These are phyloP conservation scores for Phyllosticta capitalensis DNA, from an alignment of 2,329 filamentous ascomycete species.

Conservation along the genomic window DNA sequence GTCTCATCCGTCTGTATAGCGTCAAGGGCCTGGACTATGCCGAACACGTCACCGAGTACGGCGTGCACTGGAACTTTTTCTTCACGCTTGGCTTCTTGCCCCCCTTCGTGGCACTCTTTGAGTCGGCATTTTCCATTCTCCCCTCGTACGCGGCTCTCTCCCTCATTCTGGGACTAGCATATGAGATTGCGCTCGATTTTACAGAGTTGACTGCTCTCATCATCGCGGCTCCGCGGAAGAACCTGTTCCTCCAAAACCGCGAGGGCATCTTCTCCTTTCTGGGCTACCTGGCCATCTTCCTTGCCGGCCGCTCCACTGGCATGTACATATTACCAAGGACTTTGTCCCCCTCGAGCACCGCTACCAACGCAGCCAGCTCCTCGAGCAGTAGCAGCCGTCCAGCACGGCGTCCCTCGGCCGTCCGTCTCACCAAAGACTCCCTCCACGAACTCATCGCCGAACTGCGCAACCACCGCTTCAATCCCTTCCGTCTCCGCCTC, in stretches of 20 bases:
- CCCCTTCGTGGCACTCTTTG: conserved; percentile 77
- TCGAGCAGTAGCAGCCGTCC: background rate
- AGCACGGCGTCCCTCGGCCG: background rate
- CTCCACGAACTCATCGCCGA: background rate
- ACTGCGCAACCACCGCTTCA: background rate
- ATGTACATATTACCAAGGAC: conserved; percentile 63
- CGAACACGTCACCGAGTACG: conserved; percentile 95
- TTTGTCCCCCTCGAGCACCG: background rate
- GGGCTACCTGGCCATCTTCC: conserved; percentile 90
- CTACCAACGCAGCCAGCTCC: background rate
- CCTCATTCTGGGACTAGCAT: conserved; percentile 56
- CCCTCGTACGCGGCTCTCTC: conserved; percentile 71
- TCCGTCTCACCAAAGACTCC: background rate
- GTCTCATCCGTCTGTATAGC: conserved; percentile 69
- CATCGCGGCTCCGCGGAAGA: conserved; percentile 66
- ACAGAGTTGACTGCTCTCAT: conserved; percentile 76
- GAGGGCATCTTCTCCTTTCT: conserved; percentile 94
- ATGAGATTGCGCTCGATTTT: conserved; percentile 60
- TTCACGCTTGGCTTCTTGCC: conserved; percentile 86
- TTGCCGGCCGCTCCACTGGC: conserved; percentile 77
- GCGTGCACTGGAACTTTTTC: conserved; percentile 99
- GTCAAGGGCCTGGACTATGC: conserved; percentile 95
- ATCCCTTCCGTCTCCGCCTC: background rate
- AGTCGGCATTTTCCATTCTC: conserved; percentile 58
- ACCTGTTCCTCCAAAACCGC: conserved; percentile 79